These are phyloP conservation scores for Chlorella ohadii DNA, from an alignment of 139 green algal genomes.

Conservation along the genomic window DNA sequence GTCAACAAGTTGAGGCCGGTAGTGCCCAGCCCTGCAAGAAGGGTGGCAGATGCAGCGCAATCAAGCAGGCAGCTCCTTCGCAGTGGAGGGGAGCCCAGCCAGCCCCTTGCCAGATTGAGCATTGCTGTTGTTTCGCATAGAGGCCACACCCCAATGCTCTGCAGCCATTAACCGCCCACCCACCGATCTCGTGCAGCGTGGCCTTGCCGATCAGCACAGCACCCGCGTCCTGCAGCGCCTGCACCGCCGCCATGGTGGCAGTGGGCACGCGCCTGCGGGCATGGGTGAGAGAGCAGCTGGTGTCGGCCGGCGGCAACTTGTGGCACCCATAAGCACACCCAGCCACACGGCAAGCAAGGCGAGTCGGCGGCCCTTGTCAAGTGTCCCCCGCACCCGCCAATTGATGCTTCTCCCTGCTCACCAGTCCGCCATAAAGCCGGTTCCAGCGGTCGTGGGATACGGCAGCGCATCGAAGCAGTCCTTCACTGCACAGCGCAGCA, in stretches of 20 bases:
- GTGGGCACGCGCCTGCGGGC: slow-evolving; percentile 1
- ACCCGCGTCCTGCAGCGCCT: slow-evolving; percentile 56
- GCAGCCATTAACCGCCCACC: too few relatives aligned
- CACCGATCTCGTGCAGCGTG: slow-evolving; percentile 77
- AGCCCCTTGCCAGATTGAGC: too few relatives aligned
- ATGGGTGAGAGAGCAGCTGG: neutral
- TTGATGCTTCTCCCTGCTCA: neutral
- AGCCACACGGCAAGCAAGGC: too few relatives aligned
- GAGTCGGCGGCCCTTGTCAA: too few relatives aligned
- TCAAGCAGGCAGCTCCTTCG: too few relatives aligned
- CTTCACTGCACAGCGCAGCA: slow-evolving; percentile 65
- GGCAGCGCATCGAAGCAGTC: slow-evolving; percentile 74
- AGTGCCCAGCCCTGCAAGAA: slow-evolving; percentile 49
- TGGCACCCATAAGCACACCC: too few relatives aligned
- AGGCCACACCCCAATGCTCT: too few relatives aligned
- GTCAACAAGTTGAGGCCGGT: slow-evolving; percentile 58
- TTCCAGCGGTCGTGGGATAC: slow-evolving; percentile 80
- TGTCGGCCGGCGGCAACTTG: too few relatives aligned
- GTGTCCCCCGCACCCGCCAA: too few relatives aligned
- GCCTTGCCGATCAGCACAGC: slow-evolving; percentile 83
- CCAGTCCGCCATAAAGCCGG: slow-evolving; percentile 62
- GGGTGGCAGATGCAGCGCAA: too few relatives aligned
- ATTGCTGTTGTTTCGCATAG: too few relatives aligned
- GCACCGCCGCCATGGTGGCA: slow-evolving; percentile 41
- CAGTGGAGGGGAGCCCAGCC: too few relatives aligned